Evolutionary conservation across 2,329 filamentous ascomycete species (phyloP).

Genomic region (Lecanicillium sp.): DNA sequence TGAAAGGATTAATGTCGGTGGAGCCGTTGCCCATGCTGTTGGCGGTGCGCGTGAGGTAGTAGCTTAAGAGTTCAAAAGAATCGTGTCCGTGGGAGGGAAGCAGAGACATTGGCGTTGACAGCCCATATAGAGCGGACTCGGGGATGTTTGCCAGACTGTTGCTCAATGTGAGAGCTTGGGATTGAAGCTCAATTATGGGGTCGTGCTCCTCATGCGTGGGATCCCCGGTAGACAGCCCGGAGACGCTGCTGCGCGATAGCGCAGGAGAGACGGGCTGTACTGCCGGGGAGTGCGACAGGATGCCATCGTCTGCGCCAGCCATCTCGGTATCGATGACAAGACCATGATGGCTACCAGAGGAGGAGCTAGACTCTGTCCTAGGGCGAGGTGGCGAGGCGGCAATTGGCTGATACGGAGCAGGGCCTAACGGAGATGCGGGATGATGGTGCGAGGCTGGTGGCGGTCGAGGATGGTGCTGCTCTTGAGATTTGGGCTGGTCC

Average conservation of each 20-base stretch:
- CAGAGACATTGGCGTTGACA: slow-evolving; percentile 20
- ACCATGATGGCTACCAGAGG: slow-evolving; percentile 3
- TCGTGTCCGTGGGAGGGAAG: slow-evolving; percentile 6
- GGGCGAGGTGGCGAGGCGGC: too few relatives aligned
- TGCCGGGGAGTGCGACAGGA: background rate
- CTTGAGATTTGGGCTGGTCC: background rate
- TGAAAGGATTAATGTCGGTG: slow-evolving; percentile 36
- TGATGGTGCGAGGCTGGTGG: background rate
- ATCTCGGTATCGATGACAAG: background rate
- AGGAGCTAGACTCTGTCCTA: slow-evolving; percentile 1
- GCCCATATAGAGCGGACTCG: slow-evolving; percentile 2
- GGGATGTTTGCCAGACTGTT: too few relatives aligned
- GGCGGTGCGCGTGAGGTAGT: slow-evolving; percentile 35
- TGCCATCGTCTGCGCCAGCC: background rate
- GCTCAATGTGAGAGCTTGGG: too few relatives aligned
- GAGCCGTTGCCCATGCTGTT: slow-evolving; percentile 41
- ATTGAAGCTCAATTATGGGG: too few relatives aligned
- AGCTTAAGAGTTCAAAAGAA: slow-evolving; percentile 31
- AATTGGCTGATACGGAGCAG: background rate
- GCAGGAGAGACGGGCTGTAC: background rate
- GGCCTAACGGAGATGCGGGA: background rate
- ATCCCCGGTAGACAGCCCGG: too few relatives aligned
- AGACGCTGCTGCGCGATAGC: too few relatives aligned
- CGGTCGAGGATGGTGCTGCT: slow-evolving; percentile 4
- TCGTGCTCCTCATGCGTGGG: too few relatives aligned